These are phyloP conservation scores for Aegilops bicornis DNA, from an alignment of 176 grass and related monocot species.

Conservation along the genomic window DNA sequence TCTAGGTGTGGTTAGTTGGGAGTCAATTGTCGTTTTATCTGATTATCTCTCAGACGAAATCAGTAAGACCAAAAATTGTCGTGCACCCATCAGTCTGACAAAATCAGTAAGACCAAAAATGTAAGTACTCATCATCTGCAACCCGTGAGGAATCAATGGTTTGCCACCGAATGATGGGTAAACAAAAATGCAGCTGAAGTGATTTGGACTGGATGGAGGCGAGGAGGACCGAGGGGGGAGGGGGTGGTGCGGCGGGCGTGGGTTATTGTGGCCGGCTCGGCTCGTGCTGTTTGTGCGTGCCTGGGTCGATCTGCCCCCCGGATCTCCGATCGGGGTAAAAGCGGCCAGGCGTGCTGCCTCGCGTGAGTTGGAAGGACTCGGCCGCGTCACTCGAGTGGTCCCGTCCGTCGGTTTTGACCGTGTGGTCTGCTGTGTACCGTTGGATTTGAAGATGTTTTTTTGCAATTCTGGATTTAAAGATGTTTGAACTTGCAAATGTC, in stretches of 20 bases:
- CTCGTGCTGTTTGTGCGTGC: background rate
- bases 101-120: too few relatives aligned
- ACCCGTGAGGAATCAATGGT: too few relatives aligned
- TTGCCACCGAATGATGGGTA: too few relatives aligned
- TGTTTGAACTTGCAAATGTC: background rate
- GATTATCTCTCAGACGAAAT: too few relatives aligned
- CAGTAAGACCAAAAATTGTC: too few relatives aligned
- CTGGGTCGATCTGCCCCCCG: constrained; percentile 10
- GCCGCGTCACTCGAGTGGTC: constrained; percentile 17
- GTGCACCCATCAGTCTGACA: too few relatives aligned
- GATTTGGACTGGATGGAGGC: constrained; percentile 32
- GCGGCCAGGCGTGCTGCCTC: background rate
- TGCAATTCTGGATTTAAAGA: constrained; percentile 2
- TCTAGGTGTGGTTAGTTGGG: too few relatives aligned
- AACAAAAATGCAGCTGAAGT: too few relatives aligned
- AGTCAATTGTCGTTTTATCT: too few relatives aligned
- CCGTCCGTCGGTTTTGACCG: background rate
- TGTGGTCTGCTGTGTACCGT: background rate
- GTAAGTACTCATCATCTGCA: too few relatives aligned
- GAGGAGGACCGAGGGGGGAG: background rate
- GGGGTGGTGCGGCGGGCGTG: constrained; percentile 19
- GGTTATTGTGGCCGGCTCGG: constrained; percentile 6
- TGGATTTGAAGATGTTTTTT: constrained; percentile 1
- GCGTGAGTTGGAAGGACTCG: constrained; percentile 20
- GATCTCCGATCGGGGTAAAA: constrained; percentile 36